These are phyloP conservation scores for Escallonia rubra DNA, from an alignment of 129 eudicot genomes.

Conservation along the genomic window DNA sequence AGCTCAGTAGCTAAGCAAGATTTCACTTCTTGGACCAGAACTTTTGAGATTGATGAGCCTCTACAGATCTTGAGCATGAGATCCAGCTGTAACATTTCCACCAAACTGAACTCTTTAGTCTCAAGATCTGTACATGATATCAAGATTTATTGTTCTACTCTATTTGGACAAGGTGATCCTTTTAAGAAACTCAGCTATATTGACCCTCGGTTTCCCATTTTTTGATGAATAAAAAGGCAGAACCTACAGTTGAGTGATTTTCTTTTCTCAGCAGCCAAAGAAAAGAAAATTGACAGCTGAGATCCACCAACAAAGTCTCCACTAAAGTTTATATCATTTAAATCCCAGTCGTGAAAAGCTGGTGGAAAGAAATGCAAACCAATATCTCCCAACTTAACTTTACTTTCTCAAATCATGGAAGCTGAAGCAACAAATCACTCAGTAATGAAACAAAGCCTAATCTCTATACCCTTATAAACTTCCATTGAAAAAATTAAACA, in stretches of 20 bases:
- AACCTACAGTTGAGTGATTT: background rate
- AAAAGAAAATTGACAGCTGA: background rate
- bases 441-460: background rate
- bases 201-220: background rate
- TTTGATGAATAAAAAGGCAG: background rate
- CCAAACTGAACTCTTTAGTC: background rate
- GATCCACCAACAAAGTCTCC: background rate
- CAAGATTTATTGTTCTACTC: background rate
- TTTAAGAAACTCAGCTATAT: background rate
- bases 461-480: too few species aligned
- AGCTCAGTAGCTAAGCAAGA: conserved; percentile 60
- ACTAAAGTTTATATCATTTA: too few species aligned
- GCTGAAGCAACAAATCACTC: background rate
- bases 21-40: conserved; percentile 71
- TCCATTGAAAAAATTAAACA: too few species aligned
- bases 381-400: background rate
- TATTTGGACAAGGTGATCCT: background rate
- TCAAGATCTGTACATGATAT: background rate
- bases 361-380: too few species aligned
- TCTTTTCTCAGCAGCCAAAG: background rate
- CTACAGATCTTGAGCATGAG: conserved; percentile 94
- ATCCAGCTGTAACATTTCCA: conserved; percentile 57
- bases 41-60: conserved; percentile 69
- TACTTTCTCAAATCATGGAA: too few species aligned
- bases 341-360: too few species aligned